Conservation (phyloP, 495 filamentous ascomycete species). For the Entonaema liquescens region DNA sequence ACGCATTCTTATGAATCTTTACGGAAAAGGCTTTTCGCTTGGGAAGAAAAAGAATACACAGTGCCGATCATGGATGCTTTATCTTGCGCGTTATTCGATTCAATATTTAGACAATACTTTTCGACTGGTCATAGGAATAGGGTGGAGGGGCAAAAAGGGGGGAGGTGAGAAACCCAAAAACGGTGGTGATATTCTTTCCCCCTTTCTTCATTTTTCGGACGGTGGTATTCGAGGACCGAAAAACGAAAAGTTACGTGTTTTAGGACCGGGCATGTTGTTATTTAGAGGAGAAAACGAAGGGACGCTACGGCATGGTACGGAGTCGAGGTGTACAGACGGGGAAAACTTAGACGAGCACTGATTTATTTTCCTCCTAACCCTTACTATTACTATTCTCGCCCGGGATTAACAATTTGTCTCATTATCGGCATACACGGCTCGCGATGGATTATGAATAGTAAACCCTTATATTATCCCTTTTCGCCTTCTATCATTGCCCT, state of each 20-base stretch:
- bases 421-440: not conserved
- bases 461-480: not conserved
- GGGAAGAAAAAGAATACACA: conserved; percentile 8
- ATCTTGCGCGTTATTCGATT: conserved; percentile 21
- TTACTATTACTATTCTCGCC: not conserved
- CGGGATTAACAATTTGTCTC: not conserved
- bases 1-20: not conserved
- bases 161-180: conserved; percentile 3
- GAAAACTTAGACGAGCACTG: conserved; percentile 29
- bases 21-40: conserved; percentile 2
- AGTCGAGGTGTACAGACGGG: conserved; percentile 34
- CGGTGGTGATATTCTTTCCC: conserved; percentile 2
- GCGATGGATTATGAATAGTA: not conserved
- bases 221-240: conserved; percentile 21
- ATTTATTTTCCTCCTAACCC: conserved; percentile 6
- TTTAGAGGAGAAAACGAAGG: conserved; percentile 32
- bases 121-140: not conserved
- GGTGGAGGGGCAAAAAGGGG: not conserved
- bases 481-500: not conserved
- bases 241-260: conserved; percentile 22
- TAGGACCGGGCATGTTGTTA: conserved; percentile 22
- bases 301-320: conserved; percentile 25
- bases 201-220: not conserved
- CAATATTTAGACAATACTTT: conserved; percentile 1
- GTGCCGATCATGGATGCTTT: conserved; percentile 5